These are phyloP conservation scores for Cyberlindnera samutprakarnensis DNA, from an alignment of 805 yeast species.

Conservation along the genomic window DNA sequence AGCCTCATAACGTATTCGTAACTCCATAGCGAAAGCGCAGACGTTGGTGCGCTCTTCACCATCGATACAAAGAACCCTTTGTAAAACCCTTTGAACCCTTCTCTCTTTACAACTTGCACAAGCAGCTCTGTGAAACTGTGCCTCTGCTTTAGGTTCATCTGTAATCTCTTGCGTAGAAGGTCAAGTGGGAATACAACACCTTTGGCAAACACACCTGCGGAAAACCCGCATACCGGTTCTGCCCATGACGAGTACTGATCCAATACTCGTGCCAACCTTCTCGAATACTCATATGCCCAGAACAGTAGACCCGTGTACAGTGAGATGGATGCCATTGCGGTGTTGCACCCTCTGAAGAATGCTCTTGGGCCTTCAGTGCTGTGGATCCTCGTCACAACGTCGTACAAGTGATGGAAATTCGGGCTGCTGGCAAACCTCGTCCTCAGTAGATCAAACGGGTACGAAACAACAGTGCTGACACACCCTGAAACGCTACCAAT, in stretches of 20 bases:
- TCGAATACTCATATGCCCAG: constrained; percentile 48
- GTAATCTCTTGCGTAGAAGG: constrained; percentile 69
- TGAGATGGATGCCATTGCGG: constrained; percentile 55
- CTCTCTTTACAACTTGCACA: constrained; percentile 35
- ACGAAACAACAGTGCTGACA: constrained; percentile 63
- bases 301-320: constrained; percentile 71
- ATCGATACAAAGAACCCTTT: constrained; percentile 68
- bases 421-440: constrained; percentile 76
- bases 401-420: constrained; percentile 10
- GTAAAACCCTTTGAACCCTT: constrained; percentile 66
- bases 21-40: constrained; percentile 57
- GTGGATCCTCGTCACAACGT: constrained; percentile 27
- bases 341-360: constrained; percentile 39
- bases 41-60: constrained; percentile 73
- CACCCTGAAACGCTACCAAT: constrained; percentile 79
- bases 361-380: constrained; percentile 36
- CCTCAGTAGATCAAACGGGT: constrained; percentile 86
- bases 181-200: constrained; percentile 79
- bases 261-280: constrained; percentile 8
- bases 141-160: constrained; percentile 36
- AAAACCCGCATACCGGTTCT: constrained; percentile 57
- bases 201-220: constrained; percentile 75
- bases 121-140: constrained; percentile 9
- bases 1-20: constrained; percentile 26
- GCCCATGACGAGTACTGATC: constrained; percentile 14